Percentiles rank a stretch among this genome's conserved stretches.
Evolutionary conservation across 257 asterid genomes (phyloP).

Genomic region (Cynanchum wilfordii): DNA sequence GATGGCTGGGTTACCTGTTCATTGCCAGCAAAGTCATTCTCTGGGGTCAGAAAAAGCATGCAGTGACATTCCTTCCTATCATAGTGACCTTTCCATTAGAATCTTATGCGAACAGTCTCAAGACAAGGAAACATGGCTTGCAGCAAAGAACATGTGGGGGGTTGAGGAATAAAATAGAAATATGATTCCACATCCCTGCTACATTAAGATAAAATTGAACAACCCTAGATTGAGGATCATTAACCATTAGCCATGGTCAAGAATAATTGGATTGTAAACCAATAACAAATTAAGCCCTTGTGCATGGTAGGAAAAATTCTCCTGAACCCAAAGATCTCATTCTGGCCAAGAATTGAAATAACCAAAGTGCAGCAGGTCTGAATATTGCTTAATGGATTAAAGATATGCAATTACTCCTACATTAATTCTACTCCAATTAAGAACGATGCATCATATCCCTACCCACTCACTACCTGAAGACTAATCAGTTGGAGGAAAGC

Average conservation of each 20-base stretch:
- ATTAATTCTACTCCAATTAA: not conserved
- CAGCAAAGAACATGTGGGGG: conserved; percentile 1
- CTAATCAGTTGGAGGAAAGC: not conserved
- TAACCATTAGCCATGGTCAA: not conserved
- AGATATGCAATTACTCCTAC: not conserved
- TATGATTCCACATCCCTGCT: no score
- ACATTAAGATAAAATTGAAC: no score
- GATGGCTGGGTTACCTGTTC: conserved; percentile 56
- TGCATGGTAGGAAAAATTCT: no score
- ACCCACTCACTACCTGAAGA: not conserved
- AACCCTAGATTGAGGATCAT: not conserved
- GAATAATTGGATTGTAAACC: not conserved
- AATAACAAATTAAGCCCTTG: not conserved
- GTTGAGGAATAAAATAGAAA: not conserved
- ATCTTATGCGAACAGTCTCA: not conserved
- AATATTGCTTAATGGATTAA: not conserved
- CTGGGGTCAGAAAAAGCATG: conserved; percentile 88
- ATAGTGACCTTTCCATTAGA: conserved; percentile 16
- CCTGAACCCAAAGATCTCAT: not conserved
- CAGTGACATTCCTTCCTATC: conserved; percentile 92
- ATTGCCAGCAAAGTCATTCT: conserved; percentile 86
- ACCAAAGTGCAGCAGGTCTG: not conserved
- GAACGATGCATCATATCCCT: not conserved
- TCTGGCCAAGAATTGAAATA: not conserved
- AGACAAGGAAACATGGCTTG: not conserved